Conservation (phyloP, 2,329 filamentous ascomycete species). For the Colletotrichum chrysophilum region DNA sequence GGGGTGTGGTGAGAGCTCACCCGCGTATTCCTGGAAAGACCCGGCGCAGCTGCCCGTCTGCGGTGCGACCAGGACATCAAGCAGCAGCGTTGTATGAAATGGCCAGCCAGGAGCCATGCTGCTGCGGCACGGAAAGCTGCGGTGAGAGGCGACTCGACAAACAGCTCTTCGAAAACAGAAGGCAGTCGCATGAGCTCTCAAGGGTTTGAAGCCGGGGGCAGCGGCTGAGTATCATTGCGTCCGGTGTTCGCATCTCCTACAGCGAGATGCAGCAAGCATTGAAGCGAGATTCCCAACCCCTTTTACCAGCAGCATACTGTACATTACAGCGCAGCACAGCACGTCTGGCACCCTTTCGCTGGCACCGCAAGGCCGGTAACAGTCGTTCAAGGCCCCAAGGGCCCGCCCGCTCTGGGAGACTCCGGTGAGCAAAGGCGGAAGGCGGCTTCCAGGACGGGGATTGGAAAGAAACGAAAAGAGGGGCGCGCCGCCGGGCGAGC, state of each 20-base stretch:
- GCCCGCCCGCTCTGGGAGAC: not conserved
- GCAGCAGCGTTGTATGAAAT: not conserved
- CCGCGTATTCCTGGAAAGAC: not conserved
- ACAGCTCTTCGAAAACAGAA: constrained; percentile 6
- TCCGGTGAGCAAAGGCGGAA: not conserved
- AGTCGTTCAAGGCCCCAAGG: not conserved
- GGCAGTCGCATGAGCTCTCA: constrained; percentile 11
- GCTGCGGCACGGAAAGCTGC: not conserved
- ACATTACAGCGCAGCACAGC: not conserved
- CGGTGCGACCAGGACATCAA: not conserved
- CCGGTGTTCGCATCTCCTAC: not conserved
- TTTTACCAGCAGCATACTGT: not conserved
- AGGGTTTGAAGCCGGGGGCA: not conserved
- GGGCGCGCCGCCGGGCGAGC: not conserved
- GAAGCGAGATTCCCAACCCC: constrained; percentile 8
- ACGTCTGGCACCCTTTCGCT: not conserved
- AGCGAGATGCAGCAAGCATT: not conserved
- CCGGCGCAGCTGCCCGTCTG: not conserved
- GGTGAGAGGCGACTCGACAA: not conserved
- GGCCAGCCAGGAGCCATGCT: not conserved
- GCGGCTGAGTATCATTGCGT: not conserved
- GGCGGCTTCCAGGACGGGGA: not conserved
- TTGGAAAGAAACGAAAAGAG: not conserved
- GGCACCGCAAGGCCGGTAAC: not conserved
- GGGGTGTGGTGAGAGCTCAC: not conserved